Evolutionary conservation across 768 basidiomycete genomes (phyloP), one percentile per base, ranked within the genome.

Genomic region (Rossbeevera mucosa): DNA sequence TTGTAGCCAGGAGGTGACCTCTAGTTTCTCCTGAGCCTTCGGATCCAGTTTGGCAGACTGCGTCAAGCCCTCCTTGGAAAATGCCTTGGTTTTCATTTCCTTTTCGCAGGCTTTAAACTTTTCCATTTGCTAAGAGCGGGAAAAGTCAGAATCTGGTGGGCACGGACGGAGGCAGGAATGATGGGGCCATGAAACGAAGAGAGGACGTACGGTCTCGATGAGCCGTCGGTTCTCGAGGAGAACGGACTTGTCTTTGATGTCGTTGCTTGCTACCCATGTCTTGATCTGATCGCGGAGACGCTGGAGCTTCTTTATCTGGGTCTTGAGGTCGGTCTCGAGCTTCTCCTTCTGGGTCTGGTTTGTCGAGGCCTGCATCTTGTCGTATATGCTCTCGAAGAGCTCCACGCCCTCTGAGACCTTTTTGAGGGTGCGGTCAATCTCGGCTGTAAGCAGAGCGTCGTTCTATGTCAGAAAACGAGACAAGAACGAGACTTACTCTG

Each of bases 1-100:
- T 58, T 92, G 88, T 13, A 97, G 76, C 93, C 95, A 98, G 51
- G 81, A 72, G 14, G 83, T 87, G 12, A 86, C 83, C 63, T 98
- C 95, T 60, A 87, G 79, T 72, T 97, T 97, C 72, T 94, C 93
- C 74, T 96, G 93, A 52, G 95, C 93, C 66, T 92, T 94, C 50
- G 96, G 96, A 71, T 98, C 96, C 21, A 98, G 84, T 64, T 91
- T 93, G 31, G 91, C 81, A 11, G 93, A 91, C 54, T 94, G 91
- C 55, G 88, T 96, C 38, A 99, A 79, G 38, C 96, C 96, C 71
- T 98, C 96, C 66, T 98, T 99, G 18, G 94, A 97, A 73, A 98
- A 99, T 0, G 96, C 96, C 71, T 99, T 99, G 53, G 96, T 98
- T 80, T 99, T 99, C 95, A 98, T 98, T 74, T 99, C 96, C 76